Evolutionary conservation across 768 basidiomycete species (phyloP).

Genomic region (Calocybe indica): DNA sequence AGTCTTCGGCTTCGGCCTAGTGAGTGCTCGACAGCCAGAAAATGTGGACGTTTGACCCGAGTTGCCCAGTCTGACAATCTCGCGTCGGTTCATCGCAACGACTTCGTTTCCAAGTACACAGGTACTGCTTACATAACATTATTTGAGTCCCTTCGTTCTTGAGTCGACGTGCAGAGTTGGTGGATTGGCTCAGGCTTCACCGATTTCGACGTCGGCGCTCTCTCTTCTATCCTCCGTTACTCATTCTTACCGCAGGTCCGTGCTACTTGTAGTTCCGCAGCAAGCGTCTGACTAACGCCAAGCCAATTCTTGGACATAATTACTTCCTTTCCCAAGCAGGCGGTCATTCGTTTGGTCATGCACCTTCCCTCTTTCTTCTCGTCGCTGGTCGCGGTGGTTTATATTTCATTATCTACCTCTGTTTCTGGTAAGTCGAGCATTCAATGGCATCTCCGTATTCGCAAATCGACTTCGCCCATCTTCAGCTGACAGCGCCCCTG

Average conservation of each 20-base stretch:
- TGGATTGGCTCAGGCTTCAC: too few species aligned
- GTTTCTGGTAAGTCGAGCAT: slow-evolving; percentile 22
- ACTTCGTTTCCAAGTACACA: too few species aligned
- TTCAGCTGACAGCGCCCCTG: slow-evolving; percentile 42
- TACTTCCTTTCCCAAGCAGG: slow-evolving; percentile 14
- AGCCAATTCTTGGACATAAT: slow-evolving; percentile 10
- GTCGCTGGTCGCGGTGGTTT: slow-evolving; percentile 38
- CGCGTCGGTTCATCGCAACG: too few species aligned
- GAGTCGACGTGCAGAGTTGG: too few species aligned
- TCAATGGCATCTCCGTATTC: not conserved
- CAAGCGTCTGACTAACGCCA: slow-evolving; percentile 16
- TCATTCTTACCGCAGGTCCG: slow-evolving; percentile 11
- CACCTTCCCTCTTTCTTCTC: slow-evolving; percentile 27
- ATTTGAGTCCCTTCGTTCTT: too few species aligned
- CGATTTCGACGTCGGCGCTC: not conserved
- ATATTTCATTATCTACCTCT: slow-evolving; percentile 23
- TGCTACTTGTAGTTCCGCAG: slow-evolving; percentile 5
- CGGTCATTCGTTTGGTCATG: slow-evolving; percentile 18
- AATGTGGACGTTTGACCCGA: too few species aligned
- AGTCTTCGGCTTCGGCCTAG: too few species aligned
- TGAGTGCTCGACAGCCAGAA: too few species aligned
- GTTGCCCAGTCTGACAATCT: too few species aligned
- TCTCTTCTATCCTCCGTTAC: slow-evolving; percentile 1
- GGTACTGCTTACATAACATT: too few species aligned
- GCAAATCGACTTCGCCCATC: slow-evolving; percentile 1